Evolutionary conservation across 2,329 filamentous ascomycete genomes (phyloP).

Genomic region (Passalora sequoiae): DNA sequence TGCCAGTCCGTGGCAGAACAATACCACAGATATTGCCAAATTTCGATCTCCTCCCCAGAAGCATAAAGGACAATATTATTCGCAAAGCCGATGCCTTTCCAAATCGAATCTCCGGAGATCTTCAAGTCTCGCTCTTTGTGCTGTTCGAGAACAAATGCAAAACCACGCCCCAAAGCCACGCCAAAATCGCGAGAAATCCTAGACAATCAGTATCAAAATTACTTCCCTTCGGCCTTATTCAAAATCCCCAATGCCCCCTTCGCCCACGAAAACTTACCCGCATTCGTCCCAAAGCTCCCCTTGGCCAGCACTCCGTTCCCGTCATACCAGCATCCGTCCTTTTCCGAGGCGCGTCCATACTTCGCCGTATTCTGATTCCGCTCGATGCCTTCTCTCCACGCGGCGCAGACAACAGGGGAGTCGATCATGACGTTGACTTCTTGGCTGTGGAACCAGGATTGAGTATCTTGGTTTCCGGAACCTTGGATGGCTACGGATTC

Average conservation of each 20-base stretch:
- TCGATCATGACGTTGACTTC: conserved; percentile 75
- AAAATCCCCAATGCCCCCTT: conserved; percentile 20
- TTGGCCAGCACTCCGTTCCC: conserved; percentile 36
- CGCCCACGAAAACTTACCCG: conserved; percentile 21
- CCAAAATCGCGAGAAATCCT: too few species aligned
- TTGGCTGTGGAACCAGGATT: conserved; percentile 72
- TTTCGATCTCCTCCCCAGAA: too few species aligned
- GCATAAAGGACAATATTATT: too few species aligned
- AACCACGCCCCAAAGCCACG: too few species aligned
- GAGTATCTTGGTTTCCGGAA: conserved; percentile 75
- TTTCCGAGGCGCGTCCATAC: conserved; percentile 52
- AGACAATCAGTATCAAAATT: too few species aligned
- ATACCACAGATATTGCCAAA: too few species aligned
- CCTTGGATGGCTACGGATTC: conserved; percentile 64
- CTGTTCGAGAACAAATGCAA: too few species aligned
- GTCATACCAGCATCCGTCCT: conserved; percentile 63
- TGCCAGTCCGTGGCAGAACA: too few species aligned
- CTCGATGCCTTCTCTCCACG: conserved; percentile 27
- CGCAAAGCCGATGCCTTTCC: too few species aligned
- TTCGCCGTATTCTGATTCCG: conserved; percentile 61
- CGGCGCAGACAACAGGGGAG: conserved; percentile 52
- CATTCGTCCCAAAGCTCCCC: conserved; percentile 41
- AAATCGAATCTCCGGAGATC: too few species aligned
- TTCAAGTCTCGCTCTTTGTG: too few species aligned
- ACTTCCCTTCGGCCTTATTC: conserved; percentile 18